A percentile compares a stretch with the other conserved stretches of the same genome.
These are phyloP conservation scores for Microsporum ferrugineum DNA, from an alignment of 2,329 filamentous ascomycete species.

Conservation along the genomic window DNA sequence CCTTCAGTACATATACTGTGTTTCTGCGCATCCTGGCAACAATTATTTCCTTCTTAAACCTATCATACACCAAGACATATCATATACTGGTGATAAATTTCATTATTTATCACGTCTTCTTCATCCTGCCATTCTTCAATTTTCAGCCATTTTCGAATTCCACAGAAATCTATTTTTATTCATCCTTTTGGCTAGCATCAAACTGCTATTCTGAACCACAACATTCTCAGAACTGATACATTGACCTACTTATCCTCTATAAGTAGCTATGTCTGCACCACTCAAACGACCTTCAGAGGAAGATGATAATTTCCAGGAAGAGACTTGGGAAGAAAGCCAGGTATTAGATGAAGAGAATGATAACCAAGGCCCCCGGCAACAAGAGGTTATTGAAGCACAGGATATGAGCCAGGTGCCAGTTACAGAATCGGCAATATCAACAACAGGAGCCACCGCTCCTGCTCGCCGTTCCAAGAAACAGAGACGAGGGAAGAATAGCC, in stretches of 20 bases:
- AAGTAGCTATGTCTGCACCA: background rate
- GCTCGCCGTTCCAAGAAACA: constrained; percentile 13
- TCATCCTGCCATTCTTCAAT: background rate
- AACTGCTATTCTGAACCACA: background rate
- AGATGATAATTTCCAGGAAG: background rate
- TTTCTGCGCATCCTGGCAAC: background rate
- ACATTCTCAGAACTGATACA: background rate
- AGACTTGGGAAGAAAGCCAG: background rate
- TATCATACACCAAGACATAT: background rate
- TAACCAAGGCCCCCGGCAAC: background rate
- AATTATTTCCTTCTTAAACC: background rate
- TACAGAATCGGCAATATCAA: background rate
- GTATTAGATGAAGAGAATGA: background rate
- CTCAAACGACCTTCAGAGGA: background rate
- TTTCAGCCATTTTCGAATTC: background rate
- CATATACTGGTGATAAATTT: background rate
- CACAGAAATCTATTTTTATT: background rate
- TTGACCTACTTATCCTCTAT: background rate
- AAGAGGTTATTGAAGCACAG: background rate
- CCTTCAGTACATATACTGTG: background rate
- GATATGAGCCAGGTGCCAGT: background rate
- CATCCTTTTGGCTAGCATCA: background rate
- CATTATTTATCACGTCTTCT: background rate
- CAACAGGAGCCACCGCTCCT: background rate
- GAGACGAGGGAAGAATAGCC: constrained; percentile 16